These are phyloP conservation scores for Prunus mira DNA, from an alignment of 306 rosid genomes.

Conservation along the genomic window DNA sequence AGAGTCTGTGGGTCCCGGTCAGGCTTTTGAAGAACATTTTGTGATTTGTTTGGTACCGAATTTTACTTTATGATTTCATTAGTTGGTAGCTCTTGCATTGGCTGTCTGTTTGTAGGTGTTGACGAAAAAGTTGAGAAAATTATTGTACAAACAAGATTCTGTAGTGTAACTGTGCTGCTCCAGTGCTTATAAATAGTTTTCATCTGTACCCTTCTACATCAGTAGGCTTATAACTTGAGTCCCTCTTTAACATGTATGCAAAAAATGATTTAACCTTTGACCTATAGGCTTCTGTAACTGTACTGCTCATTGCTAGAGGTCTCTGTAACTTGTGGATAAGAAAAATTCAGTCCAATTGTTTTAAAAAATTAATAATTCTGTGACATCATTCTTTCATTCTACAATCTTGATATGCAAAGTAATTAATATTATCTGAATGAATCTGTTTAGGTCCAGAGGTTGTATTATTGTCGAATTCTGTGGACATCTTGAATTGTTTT, in stretches of 20 bases:
- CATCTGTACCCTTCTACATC: background rate
- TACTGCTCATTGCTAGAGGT: background rate
- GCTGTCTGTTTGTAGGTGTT: background rate
- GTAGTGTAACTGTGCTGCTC: background rate
- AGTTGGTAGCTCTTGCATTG: background rate
- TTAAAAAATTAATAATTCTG: background rate
- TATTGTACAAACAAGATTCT: background rate
- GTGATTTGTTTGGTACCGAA: background rate
- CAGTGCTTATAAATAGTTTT: background rate
- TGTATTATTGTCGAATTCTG: background rate
- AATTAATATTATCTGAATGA: background rate
- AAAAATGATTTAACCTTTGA: background rate
- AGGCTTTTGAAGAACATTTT: background rate
- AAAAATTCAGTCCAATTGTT: background rate
- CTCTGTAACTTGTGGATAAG: background rate
- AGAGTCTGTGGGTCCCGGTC: background rate
- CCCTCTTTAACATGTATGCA: background rate
- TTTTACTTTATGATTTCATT: background rate
- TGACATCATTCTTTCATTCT: background rate
- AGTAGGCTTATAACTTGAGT: background rate
- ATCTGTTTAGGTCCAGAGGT: background rate
- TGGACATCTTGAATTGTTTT: background rate
- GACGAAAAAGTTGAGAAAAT: background rate
- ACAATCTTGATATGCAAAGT: background rate
- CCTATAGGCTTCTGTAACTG: background rate